These are phyloP conservation scores for Sclerotinia spermophila DNA, from an alignment of 2,329 filamentous ascomycete genomes.

Conservation along the genomic window DNA sequence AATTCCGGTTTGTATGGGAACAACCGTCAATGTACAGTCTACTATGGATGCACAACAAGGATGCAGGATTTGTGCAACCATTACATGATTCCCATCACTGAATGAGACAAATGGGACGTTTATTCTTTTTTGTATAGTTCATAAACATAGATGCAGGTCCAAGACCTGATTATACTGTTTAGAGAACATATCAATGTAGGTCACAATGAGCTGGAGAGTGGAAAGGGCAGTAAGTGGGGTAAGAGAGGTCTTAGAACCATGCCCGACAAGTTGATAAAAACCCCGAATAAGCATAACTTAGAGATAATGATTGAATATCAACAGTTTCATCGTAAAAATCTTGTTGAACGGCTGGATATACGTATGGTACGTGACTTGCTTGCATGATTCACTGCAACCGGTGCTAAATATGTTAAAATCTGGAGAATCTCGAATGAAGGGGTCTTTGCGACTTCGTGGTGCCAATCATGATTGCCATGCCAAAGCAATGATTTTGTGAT, in stretches of 20 bases:
- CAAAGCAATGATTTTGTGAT: neutral
- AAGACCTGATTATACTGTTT: conserved; percentile 2
- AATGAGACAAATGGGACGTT: neutral
- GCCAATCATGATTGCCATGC: conserved; percentile 2
- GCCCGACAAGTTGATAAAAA: neutral
- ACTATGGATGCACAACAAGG: conserved; percentile 14
- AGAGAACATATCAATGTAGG: neutral
- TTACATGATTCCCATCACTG: conserved; percentile 12
- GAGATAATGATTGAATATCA: neutral
- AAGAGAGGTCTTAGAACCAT: neutral
- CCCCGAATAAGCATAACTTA: too few relatives aligned
- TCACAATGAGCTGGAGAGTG: neutral
- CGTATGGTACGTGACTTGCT: neutral
- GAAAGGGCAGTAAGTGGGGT: conserved; percentile 1
- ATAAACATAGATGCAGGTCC: neutral
- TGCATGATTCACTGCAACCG: neutral
- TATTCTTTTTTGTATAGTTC: neutral
- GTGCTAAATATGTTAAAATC: neutral
- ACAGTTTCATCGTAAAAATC: neutral
- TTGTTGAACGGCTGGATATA: neutral
- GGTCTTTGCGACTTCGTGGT: neutral
- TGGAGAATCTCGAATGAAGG: neutral
- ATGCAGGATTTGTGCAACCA: conserved; percentile 14
- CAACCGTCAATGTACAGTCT: neutral
- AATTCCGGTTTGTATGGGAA: neutral